These are phyloP conservation scores for Bipolaris zeicola DNA, from an alignment of 2,329 filamentous ascomycete species.

Conservation along the genomic window DNA sequence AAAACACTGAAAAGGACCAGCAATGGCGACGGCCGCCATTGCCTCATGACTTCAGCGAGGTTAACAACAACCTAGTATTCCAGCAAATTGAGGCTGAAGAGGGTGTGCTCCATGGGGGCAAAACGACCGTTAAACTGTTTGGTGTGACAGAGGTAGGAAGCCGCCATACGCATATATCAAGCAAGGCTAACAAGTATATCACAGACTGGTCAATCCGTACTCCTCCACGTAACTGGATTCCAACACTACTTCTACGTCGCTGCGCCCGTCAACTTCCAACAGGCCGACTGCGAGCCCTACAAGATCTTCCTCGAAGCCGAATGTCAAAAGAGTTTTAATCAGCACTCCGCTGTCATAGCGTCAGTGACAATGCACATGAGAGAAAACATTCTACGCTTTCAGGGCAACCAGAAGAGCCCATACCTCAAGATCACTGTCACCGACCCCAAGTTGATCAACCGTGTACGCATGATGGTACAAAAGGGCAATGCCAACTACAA, in stretches of 20 bases:
- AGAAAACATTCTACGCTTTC: slow-evolving; percentile 92
- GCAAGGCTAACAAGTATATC: slow-evolving; percentile 16
- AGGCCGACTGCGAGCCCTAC: slow-evolving; percentile 77
- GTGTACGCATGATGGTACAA: slow-evolving; percentile 77
- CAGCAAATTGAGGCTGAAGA: slow-evolving; percentile 97
- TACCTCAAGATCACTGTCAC: slow-evolving; percentile 93
- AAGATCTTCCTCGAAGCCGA: slow-evolving; percentile 80
- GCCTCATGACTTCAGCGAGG: slow-evolving; percentile 62
- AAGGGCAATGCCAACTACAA: slow-evolving; percentile 83
- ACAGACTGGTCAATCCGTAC: slow-evolving; percentile 80
- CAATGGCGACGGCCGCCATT: slow-evolving; percentile 77
- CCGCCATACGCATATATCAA: neutral
- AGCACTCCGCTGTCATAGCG: slow-evolving; percentile 74
- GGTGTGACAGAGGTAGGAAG: slow-evolving; percentile 78
- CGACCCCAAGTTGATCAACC: slow-evolving; percentile 82
- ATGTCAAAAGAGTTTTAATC: slow-evolving; percentile 60
- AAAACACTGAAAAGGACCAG: slow-evolving; percentile 91
- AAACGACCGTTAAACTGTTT: slow-evolving; percentile 84
- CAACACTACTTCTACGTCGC: slow-evolving; percentile 95
- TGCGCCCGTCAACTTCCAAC: slow-evolving; percentile 80
- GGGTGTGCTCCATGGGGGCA: slow-evolving; percentile 77
- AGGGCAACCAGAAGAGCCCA: slow-evolving; percentile 88
- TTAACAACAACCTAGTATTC: slow-evolving; percentile 76
- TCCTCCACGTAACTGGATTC: slow-evolving; percentile 94
- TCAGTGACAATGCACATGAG: slow-evolving; percentile 81